Base-by-base conservation (phyloP, 78 protist species). In the Polysphondylium violaceum region DNA sequence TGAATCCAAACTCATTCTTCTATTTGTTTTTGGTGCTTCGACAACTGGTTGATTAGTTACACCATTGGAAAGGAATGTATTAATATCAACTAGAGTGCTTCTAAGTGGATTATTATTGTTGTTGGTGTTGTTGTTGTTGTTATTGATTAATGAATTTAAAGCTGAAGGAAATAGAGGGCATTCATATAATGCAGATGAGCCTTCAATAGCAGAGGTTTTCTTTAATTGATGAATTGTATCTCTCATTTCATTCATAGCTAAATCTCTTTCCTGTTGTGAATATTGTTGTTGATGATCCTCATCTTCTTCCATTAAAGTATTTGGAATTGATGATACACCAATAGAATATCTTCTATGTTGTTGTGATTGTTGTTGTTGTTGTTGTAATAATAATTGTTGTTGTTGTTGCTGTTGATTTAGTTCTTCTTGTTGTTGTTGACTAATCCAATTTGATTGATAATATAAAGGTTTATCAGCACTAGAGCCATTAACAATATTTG, bases 1-100 rank as follows among this genome's bases (percentile, higher is more conserved):
- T 1, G 77, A 67, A n/a, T 81, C 89, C 8, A 81, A 55, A 68
- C 89, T 81, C 89, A 81, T 81, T 68, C 89, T 81, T 81, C 89
- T 81, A 29, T 71, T 71, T 6, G 89, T 81, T 56, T 56, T 64
- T 51, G 89, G 89, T n/a, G 89, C 89, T 56, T 81, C 64, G 14
- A 81, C 47, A 2, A 51, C 35, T 21, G 79, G 64, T 73, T 72
- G 47, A 36, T 73, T 36, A n/a, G n/a, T n/a, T n/a, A n/a, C n/a
- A n/a, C n/a, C n/a, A n/a, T n/a, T n/a, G n/a, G n/a, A n/a, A n/a
- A n/a, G n/a, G n/a, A n/a, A n/a, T n/a, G n/a, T n/a, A n/a, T n/a
- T n/a, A n/a, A n/a, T n/a, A n/a, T n/a, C n/a, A n/a, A n/a, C n/a
- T n/a, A n/a, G n/a, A n/a, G n/a, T 47, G 53, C 11, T 14, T 11